phyloP scores from a whole-genome alignment of 2,329 filamentous ascomycete genomes.

The Neofusicoccum sp. region DNA sequence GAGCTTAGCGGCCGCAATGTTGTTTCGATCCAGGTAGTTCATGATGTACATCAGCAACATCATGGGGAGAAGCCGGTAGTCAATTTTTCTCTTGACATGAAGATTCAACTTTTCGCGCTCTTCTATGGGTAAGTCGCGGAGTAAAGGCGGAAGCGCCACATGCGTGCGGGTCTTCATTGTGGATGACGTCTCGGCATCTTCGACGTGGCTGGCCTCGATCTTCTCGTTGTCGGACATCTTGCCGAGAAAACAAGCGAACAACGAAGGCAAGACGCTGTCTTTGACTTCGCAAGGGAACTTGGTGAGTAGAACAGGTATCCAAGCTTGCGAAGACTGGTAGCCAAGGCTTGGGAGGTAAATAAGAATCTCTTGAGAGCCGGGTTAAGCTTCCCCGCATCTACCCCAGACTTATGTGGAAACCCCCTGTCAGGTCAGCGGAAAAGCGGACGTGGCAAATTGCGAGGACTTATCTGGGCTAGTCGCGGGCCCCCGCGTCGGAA shows the following conservation, averaged over 20 bases:
- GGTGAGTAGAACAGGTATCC: too few relatives aligned
- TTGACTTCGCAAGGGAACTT: too few relatives aligned
- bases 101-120: not conserved
- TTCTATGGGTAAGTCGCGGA: not conserved
- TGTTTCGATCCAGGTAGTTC: slow-evolving; percentile 61
- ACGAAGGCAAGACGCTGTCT: not conserved
- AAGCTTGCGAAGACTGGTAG: not conserved
- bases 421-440: not conserved
- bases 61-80: slow-evolving; percentile 67
- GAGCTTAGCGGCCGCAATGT: slow-evolving; percentile 38
- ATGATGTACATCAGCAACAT: slow-evolving; percentile 71
- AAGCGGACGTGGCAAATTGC: not conserved
- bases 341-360: slow-evolving; percentile 13
- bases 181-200: slow-evolving; percentile 6
- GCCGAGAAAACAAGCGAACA: not conserved
- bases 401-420: not conserved
- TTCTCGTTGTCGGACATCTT: not conserved
- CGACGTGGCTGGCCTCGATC: not conserved
- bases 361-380: not conserved
- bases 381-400: slow-evolving; percentile 12
- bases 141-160: not conserved
- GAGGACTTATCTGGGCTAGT: too few relatives aligned
- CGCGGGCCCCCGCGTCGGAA: too few relatives aligned
- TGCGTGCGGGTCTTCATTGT: not conserved
- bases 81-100: slow-evolving; percentile 49